These are phyloP conservation scores for Allium fistulosum DNA, from an alignment of 106 monocot species.

Conservation along the genomic window DNA sequence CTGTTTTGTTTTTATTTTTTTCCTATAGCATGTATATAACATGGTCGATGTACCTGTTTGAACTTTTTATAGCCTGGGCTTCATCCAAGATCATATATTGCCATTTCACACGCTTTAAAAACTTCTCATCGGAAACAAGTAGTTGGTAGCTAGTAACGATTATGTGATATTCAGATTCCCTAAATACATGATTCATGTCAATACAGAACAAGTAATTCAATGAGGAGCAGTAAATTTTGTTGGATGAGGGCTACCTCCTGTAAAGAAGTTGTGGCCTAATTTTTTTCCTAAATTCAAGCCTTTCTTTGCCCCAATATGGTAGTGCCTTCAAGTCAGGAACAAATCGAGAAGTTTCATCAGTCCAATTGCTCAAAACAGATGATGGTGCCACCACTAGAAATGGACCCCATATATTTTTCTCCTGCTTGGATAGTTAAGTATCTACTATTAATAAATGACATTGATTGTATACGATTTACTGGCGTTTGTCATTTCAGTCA, in stretches of 20 bases:
- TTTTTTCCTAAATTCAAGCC: constrained; percentile 75
- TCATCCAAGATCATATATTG: constrained; percentile 99
- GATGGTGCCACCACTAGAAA: constrained; percentile 94
- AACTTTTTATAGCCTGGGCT: constrained; percentile 99
- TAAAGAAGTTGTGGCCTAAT: constrained; percentile 92
- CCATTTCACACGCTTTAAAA: constrained; percentile 84
- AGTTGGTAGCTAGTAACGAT: constrained; percentile 95
- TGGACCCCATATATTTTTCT: constrained; percentile 99
- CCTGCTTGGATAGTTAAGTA: constrained; percentile 27
- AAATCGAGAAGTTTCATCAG: constrained; percentile 86
- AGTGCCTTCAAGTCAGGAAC: constrained; percentile 90
- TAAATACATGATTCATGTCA: constrained; percentile 1
- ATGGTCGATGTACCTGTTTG: constrained; percentile 60
- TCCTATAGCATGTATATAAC: background rate
- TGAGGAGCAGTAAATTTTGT: too few relatives aligned
- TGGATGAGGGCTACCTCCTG: constrained; percentile 46
- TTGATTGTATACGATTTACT: too few relatives aligned
- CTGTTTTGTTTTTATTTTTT: too few relatives aligned
- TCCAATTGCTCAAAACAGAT: constrained; percentile 98
- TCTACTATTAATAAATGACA: too few relatives aligned
- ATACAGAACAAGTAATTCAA: background rate
- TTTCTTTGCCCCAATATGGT: constrained; percentile 94
- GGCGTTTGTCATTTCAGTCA: too few relatives aligned
- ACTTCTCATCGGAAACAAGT: constrained; percentile 87
- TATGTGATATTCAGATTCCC: constrained; percentile 93